phyloP scores from a whole-genome alignment of 352 stramenopile species.

The Pythium apleroticum region DNA sequence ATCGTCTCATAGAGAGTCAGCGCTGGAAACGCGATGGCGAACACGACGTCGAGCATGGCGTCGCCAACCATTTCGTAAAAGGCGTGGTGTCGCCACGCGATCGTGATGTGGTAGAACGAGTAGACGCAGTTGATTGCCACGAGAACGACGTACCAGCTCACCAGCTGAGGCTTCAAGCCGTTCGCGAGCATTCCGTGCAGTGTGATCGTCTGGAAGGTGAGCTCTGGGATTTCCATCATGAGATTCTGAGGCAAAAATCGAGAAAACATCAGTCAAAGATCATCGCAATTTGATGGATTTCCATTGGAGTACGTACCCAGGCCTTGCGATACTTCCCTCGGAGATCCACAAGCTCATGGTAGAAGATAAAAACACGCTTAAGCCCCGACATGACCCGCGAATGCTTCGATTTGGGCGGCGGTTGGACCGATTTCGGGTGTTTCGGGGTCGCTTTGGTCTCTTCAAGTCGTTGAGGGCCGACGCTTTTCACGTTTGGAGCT shows the following conservation, averaged over 20 bases:
- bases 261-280: constrained; percentile 1
- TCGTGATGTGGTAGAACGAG: constrained; percentile 23
- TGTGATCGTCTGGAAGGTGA: constrained; percentile 34
- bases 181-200: constrained; percentile 33
- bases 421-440: not conserved
- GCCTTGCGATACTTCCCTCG: constrained; percentile 2
- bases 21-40: constrained; percentile 40
- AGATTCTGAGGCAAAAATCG: constrained; percentile 1
- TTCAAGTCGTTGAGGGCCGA: not conserved
- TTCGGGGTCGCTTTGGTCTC: not conserved
- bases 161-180: constrained; percentile 26
- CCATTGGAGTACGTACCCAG: not conserved
- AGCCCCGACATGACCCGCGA: not conserved
- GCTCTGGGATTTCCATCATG: constrained; percentile 16
- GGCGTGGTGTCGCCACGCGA: constrained; percentile 33
- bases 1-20: constrained; percentile 34
- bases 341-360: not conserved
- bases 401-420: not conserved
- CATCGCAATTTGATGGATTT: too few relatives aligned
- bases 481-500: not conserved
- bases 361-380: not conserved
- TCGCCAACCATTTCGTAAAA: constrained; percentile 39
- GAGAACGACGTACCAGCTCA: constrained; percentile 35
- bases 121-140: constrained; percentile 42
- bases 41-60: constrained; percentile 39